Evolutionary conservation across 2,329 filamentous ascomycete species (phyloP), one percentile per base, ranked within the genome.

Genomic region (Talaromyces marneffei): DNA sequence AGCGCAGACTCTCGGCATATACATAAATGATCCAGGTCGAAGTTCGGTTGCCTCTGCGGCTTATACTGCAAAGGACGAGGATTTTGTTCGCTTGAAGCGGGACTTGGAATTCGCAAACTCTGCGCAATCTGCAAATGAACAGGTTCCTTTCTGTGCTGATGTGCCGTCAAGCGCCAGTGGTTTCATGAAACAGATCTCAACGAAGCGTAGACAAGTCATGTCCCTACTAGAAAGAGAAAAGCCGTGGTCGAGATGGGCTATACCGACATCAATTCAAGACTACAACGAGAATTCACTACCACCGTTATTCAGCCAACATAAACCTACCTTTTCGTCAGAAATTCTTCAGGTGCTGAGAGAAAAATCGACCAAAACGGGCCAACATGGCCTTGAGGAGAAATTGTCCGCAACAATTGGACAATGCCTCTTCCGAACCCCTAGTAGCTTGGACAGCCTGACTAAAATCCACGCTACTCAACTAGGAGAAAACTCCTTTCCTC

Each of bases 161-260:
- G 61, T 74, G 33, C 64, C 71, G 27, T 65, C 72, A 3, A 68
- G 69, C 33, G 50, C 48, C 8, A 27, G 25, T 29, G 60, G 60
- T 27, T 48, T 23, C 57, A 37, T 62, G 48, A 59, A 39, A 31
- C 31, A 8, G 9, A 46, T 54, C 27, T 55, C 55, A 46, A 57
- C 7, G 31, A 62, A 55, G 56, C 60, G 55, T 40, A 44, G 40
- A 8, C 3, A 39, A 27, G 68, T 64, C 59, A 63, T 68, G 9
- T 66, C 71, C 9, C 75, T 71, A 67, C 65, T 71, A 48, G 68
- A 77, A 54, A 67, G 69, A 25, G 65, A 69, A 53, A 71, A 69
- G 25, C 46, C 66, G 33, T 78, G 75, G 75, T 70, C 75, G 63
- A 69, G 76, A 61, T 78, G 75, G 76, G 68, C 68, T 37, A 69